These are phyloP conservation scores for Cutaneotrichosporon arboriforme DNA, from an alignment of 1,284 basidiomycete species.

Conservation along the genomic window DNA sequence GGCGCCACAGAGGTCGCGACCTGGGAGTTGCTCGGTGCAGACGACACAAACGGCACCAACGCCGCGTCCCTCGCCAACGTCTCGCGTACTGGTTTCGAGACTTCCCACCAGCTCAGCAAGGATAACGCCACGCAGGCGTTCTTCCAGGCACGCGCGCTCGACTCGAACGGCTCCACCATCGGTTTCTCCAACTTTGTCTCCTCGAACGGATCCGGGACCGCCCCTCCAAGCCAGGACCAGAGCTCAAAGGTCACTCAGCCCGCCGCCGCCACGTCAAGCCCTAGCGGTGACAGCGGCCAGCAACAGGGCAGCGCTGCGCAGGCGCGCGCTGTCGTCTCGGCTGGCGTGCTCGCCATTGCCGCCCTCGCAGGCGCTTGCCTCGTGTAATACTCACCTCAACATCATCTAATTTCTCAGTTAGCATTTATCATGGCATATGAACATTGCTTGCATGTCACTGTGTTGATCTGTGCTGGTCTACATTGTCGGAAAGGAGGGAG, in stretches of 20 bases:
- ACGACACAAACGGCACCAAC: slow-evolving; percentile 2
- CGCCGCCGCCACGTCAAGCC: background rate
- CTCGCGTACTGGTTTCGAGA: slow-evolving; percentile 28
- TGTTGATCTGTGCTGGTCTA: background rate
- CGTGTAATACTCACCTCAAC: background rate
- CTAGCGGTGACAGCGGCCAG: too few species aligned
- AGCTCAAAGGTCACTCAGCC: background rate
- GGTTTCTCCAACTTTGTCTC: background rate
- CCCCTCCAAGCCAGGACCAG: background rate
- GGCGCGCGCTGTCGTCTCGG: background rate
- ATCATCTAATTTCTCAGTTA: background rate
- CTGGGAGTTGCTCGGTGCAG: slow-evolving; percentile 22
- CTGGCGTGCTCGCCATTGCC: background rate
- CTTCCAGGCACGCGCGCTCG: slow-evolving; percentile 5
- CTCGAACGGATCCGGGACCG: background rate
- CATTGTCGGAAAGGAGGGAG: too few species aligned
- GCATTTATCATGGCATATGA: background rate
- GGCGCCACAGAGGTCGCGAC: slow-evolving; percentile 34
- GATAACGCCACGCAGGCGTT: background rate
- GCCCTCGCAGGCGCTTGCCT: background rate
- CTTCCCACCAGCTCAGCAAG: background rate
- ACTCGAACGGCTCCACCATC: background rate
- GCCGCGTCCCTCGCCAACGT: slow-evolving; percentile 6
- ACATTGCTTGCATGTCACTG: background rate
- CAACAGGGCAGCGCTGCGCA: background rate